Evolutionary conservation across 176 grass and related monocot species (phyloP).

Genomic region (Musa acuminata): DNA sequence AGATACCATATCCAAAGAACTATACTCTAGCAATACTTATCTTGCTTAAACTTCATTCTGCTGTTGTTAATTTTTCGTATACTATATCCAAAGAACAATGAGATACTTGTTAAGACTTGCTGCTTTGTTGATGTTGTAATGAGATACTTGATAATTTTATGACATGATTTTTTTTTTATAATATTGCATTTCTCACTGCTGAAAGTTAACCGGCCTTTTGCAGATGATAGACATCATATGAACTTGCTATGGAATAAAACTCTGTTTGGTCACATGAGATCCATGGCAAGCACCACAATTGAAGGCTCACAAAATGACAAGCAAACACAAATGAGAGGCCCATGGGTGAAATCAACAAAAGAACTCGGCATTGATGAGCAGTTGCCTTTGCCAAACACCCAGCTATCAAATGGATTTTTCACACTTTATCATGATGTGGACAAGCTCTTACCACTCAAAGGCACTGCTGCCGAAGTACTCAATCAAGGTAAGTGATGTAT

Average conservation of each 20-base stretch:
- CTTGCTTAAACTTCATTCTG: not conserved
- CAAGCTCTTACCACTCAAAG: too few relatives aligned
- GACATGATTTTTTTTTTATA: not conserved
- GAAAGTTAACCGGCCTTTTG: slow-evolving; percentile 9
- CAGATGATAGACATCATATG: slow-evolving; percentile 64
- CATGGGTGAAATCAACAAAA: slow-evolving; percentile 50
- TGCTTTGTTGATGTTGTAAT: not conserved
- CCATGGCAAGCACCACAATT: slow-evolving; percentile 40
- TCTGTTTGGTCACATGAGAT: slow-evolving; percentile 52
- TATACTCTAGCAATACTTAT: too few relatives aligned
- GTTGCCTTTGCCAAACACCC: slow-evolving; percentile 22
- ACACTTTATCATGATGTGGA: too few relatives aligned
- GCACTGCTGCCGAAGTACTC: too few relatives aligned
- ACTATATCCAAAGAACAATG: not conserved
- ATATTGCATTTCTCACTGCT: not conserved
- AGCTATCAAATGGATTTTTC: too few relatives aligned
- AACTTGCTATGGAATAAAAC: slow-evolving; percentile 54
- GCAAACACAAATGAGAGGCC: slow-evolving; percentile 27
- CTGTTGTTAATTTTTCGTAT: not conserved
- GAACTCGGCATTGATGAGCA: slow-evolving; percentile 30
- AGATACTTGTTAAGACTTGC: not conserved
- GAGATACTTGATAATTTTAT: not conserved
- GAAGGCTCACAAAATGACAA: slow-evolving; percentile 52
- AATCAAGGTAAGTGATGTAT: too few relatives aligned
- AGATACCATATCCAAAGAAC: too few relatives aligned